Conservation (phyloP, 1,284 basidiomycete genomes). For the Mycena sp. region DNA sequence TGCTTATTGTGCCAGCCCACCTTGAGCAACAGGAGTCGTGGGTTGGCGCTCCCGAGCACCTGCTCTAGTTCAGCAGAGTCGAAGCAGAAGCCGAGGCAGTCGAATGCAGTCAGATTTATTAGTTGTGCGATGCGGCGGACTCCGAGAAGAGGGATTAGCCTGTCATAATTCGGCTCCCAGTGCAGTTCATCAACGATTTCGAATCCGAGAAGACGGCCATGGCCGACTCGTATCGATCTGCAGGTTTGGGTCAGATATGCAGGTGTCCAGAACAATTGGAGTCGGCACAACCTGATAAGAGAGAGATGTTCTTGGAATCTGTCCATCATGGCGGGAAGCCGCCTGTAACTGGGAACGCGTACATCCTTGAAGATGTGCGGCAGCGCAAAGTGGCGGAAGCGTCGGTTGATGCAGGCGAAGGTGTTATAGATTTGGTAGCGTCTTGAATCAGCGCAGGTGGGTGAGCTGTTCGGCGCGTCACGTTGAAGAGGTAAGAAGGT, state of each 20-base stretch:
- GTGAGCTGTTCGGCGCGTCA: too few relatives aligned
- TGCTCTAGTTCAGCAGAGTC: not conserved
- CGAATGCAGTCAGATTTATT: not conserved
- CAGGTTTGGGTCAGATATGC: too few relatives aligned
- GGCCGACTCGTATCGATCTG: not conserved
- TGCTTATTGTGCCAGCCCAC: not conserved
- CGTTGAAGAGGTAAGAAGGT: too few relatives aligned
- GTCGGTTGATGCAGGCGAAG: not conserved
- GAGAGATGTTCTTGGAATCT: not conserved
- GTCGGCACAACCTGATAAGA: not conserved
- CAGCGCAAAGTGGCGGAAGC: not conserved
- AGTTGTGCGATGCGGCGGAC: not conserved
- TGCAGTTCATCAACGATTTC: not conserved
- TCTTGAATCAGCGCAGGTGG: too few relatives aligned
- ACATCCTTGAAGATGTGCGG: not conserved
- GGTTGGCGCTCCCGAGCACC: not conserved
- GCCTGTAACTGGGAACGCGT: not conserved
- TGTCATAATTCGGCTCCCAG: too few relatives aligned
- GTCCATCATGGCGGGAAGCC: not conserved
- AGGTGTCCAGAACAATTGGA: not conserved
- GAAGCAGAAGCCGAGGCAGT: conserved; percentile 1
- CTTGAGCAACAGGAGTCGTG: not conserved
- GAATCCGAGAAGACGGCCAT: not conserved
- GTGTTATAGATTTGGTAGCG: not conserved
- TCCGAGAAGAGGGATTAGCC: not conserved